Percentiles rank a stretch among this genome's conserved stretches.
phyloP scores from a whole-genome alignment of 192 early-diverging fungal genomes.

The Umbelopsis sp. region DNA sequence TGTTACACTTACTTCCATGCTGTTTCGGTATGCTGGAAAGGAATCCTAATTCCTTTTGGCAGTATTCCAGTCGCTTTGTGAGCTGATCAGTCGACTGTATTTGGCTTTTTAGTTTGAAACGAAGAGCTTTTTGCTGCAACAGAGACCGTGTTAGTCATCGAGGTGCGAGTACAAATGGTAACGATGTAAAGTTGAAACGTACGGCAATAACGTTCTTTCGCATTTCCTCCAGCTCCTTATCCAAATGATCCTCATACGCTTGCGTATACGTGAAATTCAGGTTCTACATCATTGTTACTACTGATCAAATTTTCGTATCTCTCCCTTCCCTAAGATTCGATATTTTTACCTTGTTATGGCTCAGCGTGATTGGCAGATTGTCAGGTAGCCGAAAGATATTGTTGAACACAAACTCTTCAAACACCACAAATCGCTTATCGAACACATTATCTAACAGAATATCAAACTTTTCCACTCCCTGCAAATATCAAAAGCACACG shows the following conservation, averaged over 20 bases:
- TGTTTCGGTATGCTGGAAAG: conserved; percentile 4
- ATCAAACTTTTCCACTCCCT: conserved; percentile 19
- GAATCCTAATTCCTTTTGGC: conserved; percentile 13
- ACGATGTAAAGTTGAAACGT: neutral
- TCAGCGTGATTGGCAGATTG: conserved; percentile 1
- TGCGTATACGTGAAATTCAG: conserved; percentile 17
- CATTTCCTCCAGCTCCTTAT: conserved; percentile 38
- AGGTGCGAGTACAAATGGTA: neutral
- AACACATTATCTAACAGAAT: conserved; percentile 9
- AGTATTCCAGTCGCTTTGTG: conserved; percentile 34
- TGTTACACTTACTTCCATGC: conserved; percentile 5
- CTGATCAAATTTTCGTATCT: neutral
- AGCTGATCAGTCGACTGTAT: conserved; percentile 40
- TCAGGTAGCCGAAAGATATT: conserved; percentile 18
- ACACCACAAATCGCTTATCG: conserved; percentile 13
- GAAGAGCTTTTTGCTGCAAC: conserved; percentile 30
- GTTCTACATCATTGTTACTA: neutral
- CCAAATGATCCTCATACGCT: conserved; percentile 30
- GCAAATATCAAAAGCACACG: neutral
- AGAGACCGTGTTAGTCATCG: neutral
- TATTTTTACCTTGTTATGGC: neutral
- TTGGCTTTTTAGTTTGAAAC: neutral
- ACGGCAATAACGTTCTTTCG: conserved; percentile 8
- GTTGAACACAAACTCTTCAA: conserved; percentile 22
- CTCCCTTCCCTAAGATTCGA: too few species aligned